These are phyloP conservation scores for Mucor piriformis DNA, from an alignment of 371 early-diverging fungal genomes.

Conservation along the genomic window DNA sequence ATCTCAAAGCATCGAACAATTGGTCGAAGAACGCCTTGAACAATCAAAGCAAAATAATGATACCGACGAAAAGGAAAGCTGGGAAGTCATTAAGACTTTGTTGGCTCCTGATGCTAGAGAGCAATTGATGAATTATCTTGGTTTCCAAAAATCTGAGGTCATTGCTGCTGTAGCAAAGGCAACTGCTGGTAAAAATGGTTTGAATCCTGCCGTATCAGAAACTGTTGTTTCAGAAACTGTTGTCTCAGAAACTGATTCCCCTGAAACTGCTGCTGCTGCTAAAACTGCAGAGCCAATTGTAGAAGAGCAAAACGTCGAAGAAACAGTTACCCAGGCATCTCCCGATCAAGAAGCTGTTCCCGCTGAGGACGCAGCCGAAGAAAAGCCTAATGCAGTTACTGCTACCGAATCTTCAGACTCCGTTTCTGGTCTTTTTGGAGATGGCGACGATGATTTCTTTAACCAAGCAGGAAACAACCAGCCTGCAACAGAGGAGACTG, in stretches of 20 bases:
- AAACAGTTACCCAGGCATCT: background rate
- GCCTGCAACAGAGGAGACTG: slow-evolving; percentile 9
- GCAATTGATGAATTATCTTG: slow-evolving; percentile 82
- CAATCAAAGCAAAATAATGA: slow-evolving; percentile 40
- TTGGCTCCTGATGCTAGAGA: slow-evolving; percentile 83
- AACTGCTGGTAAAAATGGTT: slow-evolving; percentile 27
- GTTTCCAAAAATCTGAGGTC: slow-evolving; percentile 76
- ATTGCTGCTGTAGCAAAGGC: slow-evolving; percentile 51
- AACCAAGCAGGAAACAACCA: slow-evolving; percentile 19
- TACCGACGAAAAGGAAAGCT: slow-evolving; percentile 64
- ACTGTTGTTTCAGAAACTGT: slow-evolving; percentile 6
- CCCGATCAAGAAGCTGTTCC: slow-evolving; percentile 8
- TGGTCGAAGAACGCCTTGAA: slow-evolving; percentile 61
- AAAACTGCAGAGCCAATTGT: slow-evolving; percentile 3
- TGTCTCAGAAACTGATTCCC: slow-evolving; percentile 1
- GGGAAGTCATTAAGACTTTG: slow-evolving; percentile 86
- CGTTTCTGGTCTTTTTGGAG: slow-evolving; percentile 39
- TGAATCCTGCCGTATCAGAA: slow-evolving; percentile 12
- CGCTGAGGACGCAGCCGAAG: slow-evolving; percentile 4
- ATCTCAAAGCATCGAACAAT: slow-evolving; percentile 57
- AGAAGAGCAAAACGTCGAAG: background rate
- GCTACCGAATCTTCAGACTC: slow-evolving; percentile 7
- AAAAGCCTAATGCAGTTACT: slow-evolving; percentile 15
- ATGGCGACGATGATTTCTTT: slow-evolving; percentile 35
- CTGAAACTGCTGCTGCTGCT: slow-evolving; percentile 12